These are phyloP conservation scores for Penicillium roqueforti DNA, from an alignment of 495 filamentous ascomycete genomes.

Conservation along the genomic window DNA sequence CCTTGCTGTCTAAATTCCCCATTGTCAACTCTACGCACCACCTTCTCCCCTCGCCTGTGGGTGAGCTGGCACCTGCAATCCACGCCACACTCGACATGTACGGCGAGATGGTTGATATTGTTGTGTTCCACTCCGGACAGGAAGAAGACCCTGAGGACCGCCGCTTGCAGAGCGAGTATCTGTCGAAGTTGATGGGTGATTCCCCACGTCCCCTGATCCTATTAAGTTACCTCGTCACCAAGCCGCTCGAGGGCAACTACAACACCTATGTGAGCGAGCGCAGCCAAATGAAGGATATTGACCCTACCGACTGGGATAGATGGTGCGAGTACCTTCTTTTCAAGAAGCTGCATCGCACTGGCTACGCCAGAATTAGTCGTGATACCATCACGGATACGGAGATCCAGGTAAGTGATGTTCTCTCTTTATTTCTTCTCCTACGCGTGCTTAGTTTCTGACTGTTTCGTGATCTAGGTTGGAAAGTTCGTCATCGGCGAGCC, in stretches of 20 bases:
- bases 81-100: conserved; percentile 93
- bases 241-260: conserved; percentile 90
- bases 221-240: conserved; percentile 88
- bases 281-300: conserved; percentile 94
- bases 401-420: conserved; percentile 65
- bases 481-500: conserved; percentile 85
- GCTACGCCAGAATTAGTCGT: conserved; percentile 85
- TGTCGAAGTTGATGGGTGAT: conserved; percentile 82
- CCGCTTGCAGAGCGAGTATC: conserved; percentile 79
- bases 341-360: conserved; percentile 79
- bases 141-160: conserved; percentile 96
- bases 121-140: conserved; percentile 98
- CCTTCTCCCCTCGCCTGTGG: conserved; percentile 85
- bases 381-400: conserved; percentile 96
- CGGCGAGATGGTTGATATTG: conserved; percentile 83
- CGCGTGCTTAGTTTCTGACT: conserved; percentile 11
- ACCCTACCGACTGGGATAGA: conserved; percentile 88
- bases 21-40: conserved; percentile 97
- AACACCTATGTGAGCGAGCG: conserved; percentile 87
- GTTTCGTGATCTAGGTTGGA: conserved; percentile 55
- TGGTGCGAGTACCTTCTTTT: conserved; percentile 99
- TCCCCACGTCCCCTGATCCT: conserved; percentile 78
- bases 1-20: conserved; percentile 93
- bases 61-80: conserved; percentile 94
- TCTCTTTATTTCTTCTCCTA: neutral